phyloP scores from a whole-genome alignment of 2,329 filamentous ascomycete species.

The Boeremia exigua region DNA sequence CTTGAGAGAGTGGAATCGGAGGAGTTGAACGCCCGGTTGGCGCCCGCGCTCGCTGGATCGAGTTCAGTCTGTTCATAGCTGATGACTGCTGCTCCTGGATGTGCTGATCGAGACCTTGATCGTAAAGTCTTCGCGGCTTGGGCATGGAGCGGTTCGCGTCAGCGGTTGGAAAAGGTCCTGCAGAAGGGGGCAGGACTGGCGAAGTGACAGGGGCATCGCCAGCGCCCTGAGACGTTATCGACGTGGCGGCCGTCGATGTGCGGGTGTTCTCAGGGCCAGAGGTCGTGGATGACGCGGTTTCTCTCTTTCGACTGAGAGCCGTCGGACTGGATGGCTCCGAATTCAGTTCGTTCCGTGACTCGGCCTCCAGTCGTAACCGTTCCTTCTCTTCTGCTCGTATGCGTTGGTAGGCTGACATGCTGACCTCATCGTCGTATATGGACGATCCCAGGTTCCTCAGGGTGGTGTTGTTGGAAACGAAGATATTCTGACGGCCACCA shows the following conservation, averaged over 20 bases:
- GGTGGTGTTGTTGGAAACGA: constrained; percentile 66
- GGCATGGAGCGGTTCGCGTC: constrained; percentile 69
- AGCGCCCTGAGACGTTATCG: constrained; percentile 74
- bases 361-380: constrained; percentile 28
- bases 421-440: constrained; percentile 87
- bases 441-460: constrained; percentile 60
- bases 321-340: constrained; percentile 56
- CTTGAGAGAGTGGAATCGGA: constrained; percentile 49
- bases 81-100: constrained; percentile 81
- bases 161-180: constrained; percentile 36
- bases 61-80: constrained; percentile 79
- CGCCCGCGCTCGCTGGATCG: constrained; percentile 66
- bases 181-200: constrained; percentile 28
- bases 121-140: constrained; percentile 79
- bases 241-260: constrained; percentile 87
- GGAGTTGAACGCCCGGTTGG: constrained; percentile 60
- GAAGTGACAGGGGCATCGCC: constrained; percentile 46
- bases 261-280: constrained; percentile 71
- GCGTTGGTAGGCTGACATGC: constrained; percentile 81
- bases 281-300: constrained; percentile 83
- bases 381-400: constrained; percentile 66
- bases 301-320: constrained; percentile 76
- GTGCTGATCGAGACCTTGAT: constrained; percentile 79
- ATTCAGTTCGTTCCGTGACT: constrained; percentile 48
- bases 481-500: constrained; percentile 94